These are phyloP conservation scores for Teunomyces panamensis DNA, from an alignment of 805 yeast species.

Conservation along the genomic window DNA sequence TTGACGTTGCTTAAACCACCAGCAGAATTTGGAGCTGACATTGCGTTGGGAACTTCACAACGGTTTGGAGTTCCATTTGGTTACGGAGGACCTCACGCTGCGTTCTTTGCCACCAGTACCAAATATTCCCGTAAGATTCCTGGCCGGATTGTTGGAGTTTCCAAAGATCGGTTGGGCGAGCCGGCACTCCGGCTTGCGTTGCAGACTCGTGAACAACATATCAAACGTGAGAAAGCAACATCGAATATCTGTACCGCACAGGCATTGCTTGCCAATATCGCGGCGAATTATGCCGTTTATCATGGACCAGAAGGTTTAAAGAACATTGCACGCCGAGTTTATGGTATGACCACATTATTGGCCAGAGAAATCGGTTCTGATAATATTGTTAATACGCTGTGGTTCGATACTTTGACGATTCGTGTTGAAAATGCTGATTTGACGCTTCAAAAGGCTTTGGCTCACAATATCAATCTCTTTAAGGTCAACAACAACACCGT, in stretches of 20 bases:
- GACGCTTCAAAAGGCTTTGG: slow-evolving; percentile 56
- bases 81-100: slow-evolving; percentile 99
- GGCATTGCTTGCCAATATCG: slow-evolving; percentile 91
- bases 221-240: slow-evolving; percentile 95
- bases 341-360: slow-evolving; percentile 68
- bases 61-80: slow-evolving; percentile 98
- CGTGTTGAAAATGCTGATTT: slow-evolving; percentile 52
- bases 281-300: slow-evolving; percentile 93
- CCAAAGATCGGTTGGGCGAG: slow-evolving; percentile 87
- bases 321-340: slow-evolving; percentile 72
- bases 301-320: slow-evolving; percentile 89
- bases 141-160: slow-evolving; percentile 90
- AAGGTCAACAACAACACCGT: slow-evolving; percentile 59
- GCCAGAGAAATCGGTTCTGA: slow-evolving; percentile 50
- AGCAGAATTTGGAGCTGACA: slow-evolving; percentile 82
- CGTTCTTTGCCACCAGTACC: slow-evolving; percentile 86
- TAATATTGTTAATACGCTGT: slow-evolving; percentile 51
- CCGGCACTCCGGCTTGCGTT: slow-evolving; percentile 89
- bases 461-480: slow-evolving; percentile 73
- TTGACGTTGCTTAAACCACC: slow-evolving; percentile 85
- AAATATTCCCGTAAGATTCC: slow-evolving; percentile 89
- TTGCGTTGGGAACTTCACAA: slow-evolving; percentile 89
- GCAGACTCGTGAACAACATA: slow-evolving; percentile 98
- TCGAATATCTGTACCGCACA: slow-evolving; percentile 98
- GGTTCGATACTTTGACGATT: slow-evolving; percentile 87